Evolutionary conservation across 2,329 filamentous ascomycete genomes (phyloP), one percentile per base, ranked within the genome.

Genomic region (Colletotrichum tofieldiae): DNA sequence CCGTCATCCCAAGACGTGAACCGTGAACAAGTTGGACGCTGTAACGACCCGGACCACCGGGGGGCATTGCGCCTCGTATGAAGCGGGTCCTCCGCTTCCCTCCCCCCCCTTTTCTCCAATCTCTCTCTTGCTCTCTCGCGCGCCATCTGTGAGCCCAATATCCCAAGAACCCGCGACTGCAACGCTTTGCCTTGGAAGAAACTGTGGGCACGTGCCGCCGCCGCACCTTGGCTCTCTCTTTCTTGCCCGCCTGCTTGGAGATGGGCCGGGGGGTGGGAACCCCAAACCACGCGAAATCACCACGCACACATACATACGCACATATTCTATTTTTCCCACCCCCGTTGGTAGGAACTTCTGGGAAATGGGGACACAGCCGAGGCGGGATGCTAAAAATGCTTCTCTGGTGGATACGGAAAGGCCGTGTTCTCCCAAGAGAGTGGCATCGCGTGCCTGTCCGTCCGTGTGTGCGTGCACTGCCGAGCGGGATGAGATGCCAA

Each of bases 21-120:
- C 41, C 56, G 23, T 20, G 41, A 20, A 1, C 41, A 11, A 29
- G 16, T 45, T 16, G 7, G 16, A 41, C 32, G 12, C 55, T 11
- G 7, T 58, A 26, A 26, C 23, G 12, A 9, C 35, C n/a, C n/a
- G 29, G 6, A 12, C 3, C 16, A 12, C 8, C 16, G 23, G n/a
- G 47, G 12, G 58, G 56, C 52, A 63, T 67, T 67, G 68, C 56
- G 65, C 54, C 65, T 72, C 69, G 65, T 72, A 72, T 69, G 65
- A 55, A 69, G 69, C 69, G 69, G 69, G 60, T 65, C 69, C 29
- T 43, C 49, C 45, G 18, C 18, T 32, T 20, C n/a, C 9, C 23
- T 12, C n/a, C n/a, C n/a, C 49, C 35, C 26, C 52, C 18, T 23
- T 55, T 23, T 18, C 23, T 18, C 43, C 45, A 49, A 35, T 29